These are phyloP conservation scores for Scheffersomyces quercinus DNA, from an alignment of 1,139 yeast species.

Conservation along the genomic window DNA sequence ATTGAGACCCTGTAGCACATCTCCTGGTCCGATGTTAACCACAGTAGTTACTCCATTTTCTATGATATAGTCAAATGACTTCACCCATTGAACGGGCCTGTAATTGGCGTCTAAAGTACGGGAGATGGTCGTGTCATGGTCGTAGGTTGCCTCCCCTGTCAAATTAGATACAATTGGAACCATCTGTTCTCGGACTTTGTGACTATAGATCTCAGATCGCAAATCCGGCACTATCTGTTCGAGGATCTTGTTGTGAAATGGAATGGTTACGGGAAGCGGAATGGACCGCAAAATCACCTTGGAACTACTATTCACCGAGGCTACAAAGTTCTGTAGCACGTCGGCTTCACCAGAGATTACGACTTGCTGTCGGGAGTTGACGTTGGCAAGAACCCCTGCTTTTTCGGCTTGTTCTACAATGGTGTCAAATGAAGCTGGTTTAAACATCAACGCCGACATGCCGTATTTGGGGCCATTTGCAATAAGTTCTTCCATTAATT, in stretches of 20 bases:
- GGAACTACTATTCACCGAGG: conserved; percentile 15
- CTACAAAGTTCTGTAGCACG: conserved; percentile 20
- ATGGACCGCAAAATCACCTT: conserved; percentile 25
- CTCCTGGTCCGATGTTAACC: conserved; percentile 43
- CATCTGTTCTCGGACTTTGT: conserved; percentile 11
- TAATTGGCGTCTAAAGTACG: conserved; percentile 38
- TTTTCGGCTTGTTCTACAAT: conserved; percentile 20
- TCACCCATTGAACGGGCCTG: conserved; percentile 46
- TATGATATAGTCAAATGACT: conserved; percentile 27
- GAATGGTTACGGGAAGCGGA: conserved; percentile 49
- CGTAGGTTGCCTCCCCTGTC: conserved; percentile 24
- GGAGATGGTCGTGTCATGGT: conserved; percentile 19
- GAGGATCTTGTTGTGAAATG: conserved; percentile 52
- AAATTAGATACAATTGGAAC: conserved; percentile 25
- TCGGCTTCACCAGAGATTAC: conserved; percentile 44
- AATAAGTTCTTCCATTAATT: conserved; percentile 44
- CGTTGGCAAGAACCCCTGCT: conserved; percentile 37
- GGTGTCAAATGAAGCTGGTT: conserved; percentile 17
- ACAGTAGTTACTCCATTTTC: conserved; percentile 19
- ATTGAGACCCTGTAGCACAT: conserved; percentile 11
- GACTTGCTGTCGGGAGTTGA: conserved; percentile 43
- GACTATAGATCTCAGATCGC: conserved; percentile 13
- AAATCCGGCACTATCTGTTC: conserved; percentile 36
- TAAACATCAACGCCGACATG: conserved; percentile 40
- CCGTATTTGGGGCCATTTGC: conserved; percentile 22